phyloP scores from a whole-genome alignment of 2,329 filamentous ascomycete genomes.

The Trichoderma harzianum region DNA sequence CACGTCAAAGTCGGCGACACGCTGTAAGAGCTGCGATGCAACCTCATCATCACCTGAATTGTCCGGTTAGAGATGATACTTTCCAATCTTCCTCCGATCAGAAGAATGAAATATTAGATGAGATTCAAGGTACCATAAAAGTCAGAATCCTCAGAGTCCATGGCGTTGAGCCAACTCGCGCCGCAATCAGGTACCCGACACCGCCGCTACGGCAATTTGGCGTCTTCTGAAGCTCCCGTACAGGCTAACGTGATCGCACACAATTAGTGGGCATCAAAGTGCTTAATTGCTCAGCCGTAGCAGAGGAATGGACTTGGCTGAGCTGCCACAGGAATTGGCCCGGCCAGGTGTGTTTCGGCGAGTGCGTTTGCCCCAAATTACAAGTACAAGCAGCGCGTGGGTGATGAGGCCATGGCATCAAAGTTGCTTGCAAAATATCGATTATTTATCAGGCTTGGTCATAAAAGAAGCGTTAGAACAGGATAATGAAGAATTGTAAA shows the following conservation, averaged over 20 bases:
- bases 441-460: background rate
- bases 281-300: background rate
- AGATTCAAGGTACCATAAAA: conserved; percentile 49
- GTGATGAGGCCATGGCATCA: background rate
- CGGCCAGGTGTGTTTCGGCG: background rate
- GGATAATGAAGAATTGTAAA: background rate
- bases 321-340: background rate
- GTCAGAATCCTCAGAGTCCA: conserved; percentile 50
- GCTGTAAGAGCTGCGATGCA: conserved; percentile 45
- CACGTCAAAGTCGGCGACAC: conserved; percentile 49
- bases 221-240: background rate
- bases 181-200: background rate
- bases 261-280: background rate
- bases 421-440: background rate
- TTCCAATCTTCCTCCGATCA: background rate
- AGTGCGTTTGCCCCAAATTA: background rate
- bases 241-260: background rate
- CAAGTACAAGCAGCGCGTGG: background rate
- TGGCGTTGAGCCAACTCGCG: conserved; percentile 21
- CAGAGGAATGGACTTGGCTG: background rate
- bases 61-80: background rate
- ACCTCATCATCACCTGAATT: conserved; percentile 53
- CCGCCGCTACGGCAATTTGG: background rate
- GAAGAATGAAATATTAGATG: background rate
- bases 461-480: background rate